A percentile compares a stretch with the other conserved stretches of the same genome.
phyloP scores from a whole-genome alignment of 2,329 filamentous ascomycete genomes.

The Verticillium isaacii region DNA sequence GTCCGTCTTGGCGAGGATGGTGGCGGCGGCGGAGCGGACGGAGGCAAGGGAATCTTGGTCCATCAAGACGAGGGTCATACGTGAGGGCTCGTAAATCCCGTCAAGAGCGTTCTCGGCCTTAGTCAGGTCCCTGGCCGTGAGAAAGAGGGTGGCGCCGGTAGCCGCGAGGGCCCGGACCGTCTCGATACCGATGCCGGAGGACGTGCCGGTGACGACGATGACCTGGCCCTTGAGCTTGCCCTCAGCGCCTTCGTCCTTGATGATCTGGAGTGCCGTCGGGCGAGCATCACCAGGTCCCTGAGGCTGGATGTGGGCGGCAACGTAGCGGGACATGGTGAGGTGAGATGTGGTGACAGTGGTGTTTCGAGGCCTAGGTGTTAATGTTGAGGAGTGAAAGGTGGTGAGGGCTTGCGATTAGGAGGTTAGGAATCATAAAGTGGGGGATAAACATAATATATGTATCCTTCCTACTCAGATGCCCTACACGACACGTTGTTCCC shows the following conservation, averaged over 20 bases:
- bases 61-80: constrained; percentile 25
- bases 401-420: too few relatives aligned
- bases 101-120: constrained; percentile 19
- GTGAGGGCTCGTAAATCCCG: constrained; percentile 6
- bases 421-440: too few relatives aligned
- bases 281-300: constrained; percentile 31
- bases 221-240: constrained; percentile 29
- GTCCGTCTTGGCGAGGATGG: constrained; percentile 25
- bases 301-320: constrained; percentile 26
- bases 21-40: constrained; percentile 30
- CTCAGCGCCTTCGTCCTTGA: constrained; percentile 27
- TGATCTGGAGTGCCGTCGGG: constrained; percentile 33
- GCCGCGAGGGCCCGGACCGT: constrained; percentile 36
- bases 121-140: constrained; percentile 18
- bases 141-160: constrained; percentile 23
- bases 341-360: too few relatives aligned
- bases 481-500: too few relatives aligned
- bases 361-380: too few relatives aligned
- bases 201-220: constrained; percentile 38
- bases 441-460: too few relatives aligned
- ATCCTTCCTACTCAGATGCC: too few relatives aligned
- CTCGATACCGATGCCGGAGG: constrained; percentile 38
- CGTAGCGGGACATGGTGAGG: constrained; percentile 7
- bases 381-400: too few relatives aligned
- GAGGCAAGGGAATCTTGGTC: constrained; percentile 32